Base-by-base conservation (phyloP, 2,329 filamentous ascomycete species). In the Alternaria sp. region DNA sequence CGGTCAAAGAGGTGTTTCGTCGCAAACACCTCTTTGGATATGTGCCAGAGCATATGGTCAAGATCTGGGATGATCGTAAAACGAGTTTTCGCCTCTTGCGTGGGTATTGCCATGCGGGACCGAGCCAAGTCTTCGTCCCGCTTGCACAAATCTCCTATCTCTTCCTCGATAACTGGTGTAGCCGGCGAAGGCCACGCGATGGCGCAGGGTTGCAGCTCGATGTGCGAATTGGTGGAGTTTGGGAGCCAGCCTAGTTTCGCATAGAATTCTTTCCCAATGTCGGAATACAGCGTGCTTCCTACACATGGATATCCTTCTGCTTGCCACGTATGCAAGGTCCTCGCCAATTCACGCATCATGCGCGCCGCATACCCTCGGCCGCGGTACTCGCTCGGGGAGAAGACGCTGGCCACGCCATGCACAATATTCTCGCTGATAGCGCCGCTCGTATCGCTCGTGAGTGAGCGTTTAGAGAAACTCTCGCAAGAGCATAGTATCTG, bases 251-350 rank as follows among this genome's bases (percentile, higher is more conserved):
- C 92, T 64, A 88, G 84, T 44, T 84, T 85, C 6, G 90, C 86
- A 79, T 97, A 97, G 79, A 93, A 97, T 5, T 81, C 81, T 81
- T 91, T 92, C 15, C 93, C 92, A 66, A 95, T 93, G 73, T 96
- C 92, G 4, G 92, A 96, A 80, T 90, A 97, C 10, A 97, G 83
- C 7, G 95, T 87, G 1, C 91, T 93, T 77, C 93, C 94, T 5
- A 87, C 75, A 26, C 63, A 66, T 79, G 74, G 64, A 77, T 9
- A 5, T 4, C 19, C 28, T 12, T 45, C 51, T n/a, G 46, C 76
- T 66, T 87, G 83, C 83, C 84, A 87, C 3, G 76, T 83, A 60
- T 83, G 81, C 17, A 88, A 72, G 61, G 78, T 80, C 45, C 80
- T 77, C 5, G 85, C 88, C 43, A 94, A 76, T 66, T 93, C 88